Evolutionary conservation across 2,329 filamentous ascomycete species (phyloP), one percentile per base, ranked within the genome.

Genomic region (Cladosporium phlei): DNA sequence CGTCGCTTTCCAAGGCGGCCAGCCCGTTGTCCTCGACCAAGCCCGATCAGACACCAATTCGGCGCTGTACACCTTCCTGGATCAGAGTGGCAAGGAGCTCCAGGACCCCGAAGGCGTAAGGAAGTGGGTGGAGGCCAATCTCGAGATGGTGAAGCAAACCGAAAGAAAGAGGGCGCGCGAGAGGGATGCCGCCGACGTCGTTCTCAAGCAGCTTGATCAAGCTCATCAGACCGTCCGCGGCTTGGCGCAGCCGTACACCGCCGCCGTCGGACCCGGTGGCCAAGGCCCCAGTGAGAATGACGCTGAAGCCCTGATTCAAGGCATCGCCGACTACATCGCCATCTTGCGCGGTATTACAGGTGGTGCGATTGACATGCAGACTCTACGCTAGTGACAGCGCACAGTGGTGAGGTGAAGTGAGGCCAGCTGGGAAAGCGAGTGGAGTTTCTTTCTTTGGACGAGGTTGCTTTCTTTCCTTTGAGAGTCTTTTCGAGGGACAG

Each of bases 31-130:
- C 6, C 28, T 50, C 12, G 32, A 49, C 16, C 14, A 38, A 0
- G 42, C 54, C 4, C 54, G 57, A 22, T 44, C 39, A 22, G 55
- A 61, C 34, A 51, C 50, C 9, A 53, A 58, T 19, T 55, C 56
- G 2, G 46, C 58, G 47, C 40, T 61, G 22, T 43, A 51, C 2
- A 45, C 38, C 19, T 50, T 59, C 38, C 24, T 58, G 24, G 46
- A 38, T 9, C 48, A 40, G 10, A 32, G 47, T 14, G 37, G 38
- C 8, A 35, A 34, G 14, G 14, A 30, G 16, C 40, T 59, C 28
- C 20, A 22, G 17, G 52, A 59, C 16, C 10, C 21, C 11, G 50
- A 25, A 2, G 38, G 11, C 5, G 49, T 58, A 12, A 42, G 47
- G 3, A 34, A 21, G 2, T 65, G 56, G 52, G 40, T 63, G 7